Percentiles rank a stretch among this genome's conserved stretches.
phyloP scores from a whole-genome alignment of 345 rosid species.

The Eutrema japonicum region DNA sequence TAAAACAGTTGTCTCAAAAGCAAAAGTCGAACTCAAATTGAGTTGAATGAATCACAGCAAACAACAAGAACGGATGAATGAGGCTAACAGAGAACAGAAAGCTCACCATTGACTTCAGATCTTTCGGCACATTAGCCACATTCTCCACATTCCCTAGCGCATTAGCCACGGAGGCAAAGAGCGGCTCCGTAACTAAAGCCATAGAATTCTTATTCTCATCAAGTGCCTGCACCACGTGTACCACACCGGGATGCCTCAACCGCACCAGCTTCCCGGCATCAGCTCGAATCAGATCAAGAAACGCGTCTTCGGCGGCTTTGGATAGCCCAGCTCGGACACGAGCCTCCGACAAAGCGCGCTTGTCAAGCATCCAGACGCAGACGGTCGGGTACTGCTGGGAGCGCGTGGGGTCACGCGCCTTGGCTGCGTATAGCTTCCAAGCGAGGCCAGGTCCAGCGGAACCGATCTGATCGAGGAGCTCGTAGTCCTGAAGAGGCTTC shows the following conservation, averaged over 20 bases:
- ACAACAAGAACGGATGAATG: not conserved
- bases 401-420: conserved; percentile 71
- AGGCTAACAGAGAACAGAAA: conserved; percentile 11
- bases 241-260: conserved; percentile 95
- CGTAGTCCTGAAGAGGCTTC: conserved; percentile 85
- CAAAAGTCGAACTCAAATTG: conserved; percentile 9
- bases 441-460: conserved; percentile 97
- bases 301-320: conserved; percentile 84
- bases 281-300: conserved; percentile 79
- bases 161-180: conserved; percentile 86
- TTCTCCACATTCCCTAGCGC: conserved; percentile 89
- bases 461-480: conserved; percentile 94
- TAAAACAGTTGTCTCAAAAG: not conserved
- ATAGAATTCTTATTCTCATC: conserved; percentile 93
- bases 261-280: conserved; percentile 83
- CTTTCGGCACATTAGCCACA: conserved; percentile 76
- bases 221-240: conserved; percentile 93
- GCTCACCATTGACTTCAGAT: conserved; percentile 82
- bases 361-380: conserved; percentile 95
- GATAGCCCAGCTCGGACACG: conserved; percentile 80
- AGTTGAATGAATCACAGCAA: conserved; percentile 28
- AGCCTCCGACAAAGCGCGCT: conserved; percentile 76
- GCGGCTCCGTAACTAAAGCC: conserved; percentile 98
- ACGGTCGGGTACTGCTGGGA: conserved; percentile 88
- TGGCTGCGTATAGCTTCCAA: conserved; percentile 87